Conservation (phyloP, 352 stramenopile genomes). For the Blastocystis sp. region DNA sequence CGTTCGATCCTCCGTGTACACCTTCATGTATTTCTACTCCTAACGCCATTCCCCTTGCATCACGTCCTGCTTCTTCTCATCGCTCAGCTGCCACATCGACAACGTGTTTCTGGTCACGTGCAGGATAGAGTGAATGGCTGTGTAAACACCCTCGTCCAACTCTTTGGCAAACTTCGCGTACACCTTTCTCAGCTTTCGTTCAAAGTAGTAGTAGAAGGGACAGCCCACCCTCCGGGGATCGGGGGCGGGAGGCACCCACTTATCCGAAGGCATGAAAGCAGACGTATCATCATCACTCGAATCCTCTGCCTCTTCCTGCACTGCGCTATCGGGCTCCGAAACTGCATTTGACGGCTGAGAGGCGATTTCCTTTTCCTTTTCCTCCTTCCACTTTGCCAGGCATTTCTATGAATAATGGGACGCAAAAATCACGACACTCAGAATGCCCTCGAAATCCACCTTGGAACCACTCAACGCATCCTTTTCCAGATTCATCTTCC, state of each 20-base stretch:
- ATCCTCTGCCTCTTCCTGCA: background rate
- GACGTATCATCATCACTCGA: background rate
- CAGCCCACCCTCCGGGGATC: slow-evolving; percentile 9
- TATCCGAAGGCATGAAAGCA: background rate
- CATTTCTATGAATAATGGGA: background rate
- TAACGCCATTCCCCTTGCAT: background rate
- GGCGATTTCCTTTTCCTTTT: background rate
- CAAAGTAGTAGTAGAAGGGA: background rate
- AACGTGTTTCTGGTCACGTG: background rate
- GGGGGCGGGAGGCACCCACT: background rate
- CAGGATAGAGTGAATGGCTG: background rate
- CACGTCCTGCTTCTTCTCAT: background rate
- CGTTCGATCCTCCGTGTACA: background rate
- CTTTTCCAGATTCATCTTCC: background rate
- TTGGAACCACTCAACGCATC: background rate
- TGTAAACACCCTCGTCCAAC: background rate
- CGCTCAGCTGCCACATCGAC: background rate
- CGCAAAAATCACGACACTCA: background rate
- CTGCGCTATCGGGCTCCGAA: background rate
- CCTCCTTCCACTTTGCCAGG: background rate
- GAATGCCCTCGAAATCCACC: background rate
- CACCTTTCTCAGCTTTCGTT: slow-evolving; percentile 1
- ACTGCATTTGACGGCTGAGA: background rate
- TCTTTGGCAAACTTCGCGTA: background rate
- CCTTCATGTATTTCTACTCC: slow-evolving; percentile 34